A percentile compares a stretch with the other conserved stretches of the same genome.
These are phyloP conservation scores for Monilinia polystroma DNA, from an alignment of 2,329 filamentous ascomycete species.

Conservation along the genomic window DNA sequence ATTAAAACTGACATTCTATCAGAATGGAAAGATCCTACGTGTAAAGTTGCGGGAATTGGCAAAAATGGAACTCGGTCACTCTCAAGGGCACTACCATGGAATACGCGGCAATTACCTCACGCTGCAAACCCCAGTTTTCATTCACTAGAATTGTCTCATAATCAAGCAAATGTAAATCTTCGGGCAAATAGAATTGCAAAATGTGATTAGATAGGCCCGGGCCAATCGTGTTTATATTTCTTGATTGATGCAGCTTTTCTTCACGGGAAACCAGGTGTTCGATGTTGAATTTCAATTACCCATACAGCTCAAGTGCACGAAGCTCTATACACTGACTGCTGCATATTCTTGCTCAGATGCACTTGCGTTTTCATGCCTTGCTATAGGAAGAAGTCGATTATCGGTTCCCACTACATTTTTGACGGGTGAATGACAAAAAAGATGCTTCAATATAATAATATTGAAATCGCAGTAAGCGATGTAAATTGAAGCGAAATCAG, in stretches of 20 bases:
- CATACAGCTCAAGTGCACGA: neutral
- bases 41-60: neutral
- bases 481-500: neutral
- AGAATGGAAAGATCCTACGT: neutral
- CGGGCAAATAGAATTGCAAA: neutral
- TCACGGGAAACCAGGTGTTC: neutral
- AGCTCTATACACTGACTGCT: neutral
- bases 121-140: neutral
- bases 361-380: neutral
- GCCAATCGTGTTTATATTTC: neutral
- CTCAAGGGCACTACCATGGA: neutral
- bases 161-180: neutral
- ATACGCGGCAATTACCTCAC: neutral
- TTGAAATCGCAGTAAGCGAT: neutral
- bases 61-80: neutral
- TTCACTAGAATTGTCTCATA: neutral
- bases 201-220: neutral
- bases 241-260: neutral
- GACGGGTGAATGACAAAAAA: neutral
- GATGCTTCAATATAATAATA: neutral
- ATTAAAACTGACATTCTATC: neutral
- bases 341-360: neutral
- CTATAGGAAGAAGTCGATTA: neutral
- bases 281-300: neutral
- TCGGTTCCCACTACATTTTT: neutral